These are phyloP conservation scores for Byssochlamys sp. DNA, from an alignment of 2,329 filamentous ascomycete genomes.

Conservation along the genomic window DNA sequence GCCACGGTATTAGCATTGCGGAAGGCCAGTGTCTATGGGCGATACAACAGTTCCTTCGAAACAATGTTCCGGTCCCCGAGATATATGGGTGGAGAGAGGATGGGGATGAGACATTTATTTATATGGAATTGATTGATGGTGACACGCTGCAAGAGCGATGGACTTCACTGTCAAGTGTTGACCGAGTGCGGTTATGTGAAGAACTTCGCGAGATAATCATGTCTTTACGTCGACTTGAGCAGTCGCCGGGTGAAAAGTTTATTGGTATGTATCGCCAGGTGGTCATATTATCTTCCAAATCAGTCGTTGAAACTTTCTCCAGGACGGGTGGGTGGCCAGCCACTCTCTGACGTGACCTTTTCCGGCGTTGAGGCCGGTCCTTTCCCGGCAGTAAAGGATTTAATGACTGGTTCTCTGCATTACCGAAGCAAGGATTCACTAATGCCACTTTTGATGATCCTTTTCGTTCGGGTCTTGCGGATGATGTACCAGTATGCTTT, in stretches of 20 bases:
- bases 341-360: neutral
- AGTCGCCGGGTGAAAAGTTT: neutral
- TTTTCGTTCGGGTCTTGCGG: neutral
- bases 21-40: slow-evolving; percentile 18
- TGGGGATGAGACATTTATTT: slow-evolving; percentile 18
- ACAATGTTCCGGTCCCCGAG: slow-evolving; percentile 26
- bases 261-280: neutral
- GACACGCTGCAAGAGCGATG: slow-evolving; percentile 17
- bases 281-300: neutral
- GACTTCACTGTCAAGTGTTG: slow-evolving; percentile 7
- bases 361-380: neutral
- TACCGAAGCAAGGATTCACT: neutral
- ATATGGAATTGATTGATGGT: slow-evolving; percentile 24
- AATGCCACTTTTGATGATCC: neutral
- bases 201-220: slow-evolving; percentile 1
- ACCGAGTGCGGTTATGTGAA: slow-evolving; percentile 3
- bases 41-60: slow-evolving; percentile 10
- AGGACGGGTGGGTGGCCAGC: neutral
- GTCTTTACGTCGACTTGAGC: neutral
- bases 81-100: slow-evolving; percentile 26
- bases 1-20: slow-evolving; percentile 9
- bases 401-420: neutral
- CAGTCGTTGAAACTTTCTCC: neutral
- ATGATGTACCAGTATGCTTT: neutral
- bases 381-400: neutral